These are phyloP conservation scores for Ustulina deusta DNA, from an alignment of 2,329 filamentous ascomycete species.

Conservation along the genomic window DNA sequence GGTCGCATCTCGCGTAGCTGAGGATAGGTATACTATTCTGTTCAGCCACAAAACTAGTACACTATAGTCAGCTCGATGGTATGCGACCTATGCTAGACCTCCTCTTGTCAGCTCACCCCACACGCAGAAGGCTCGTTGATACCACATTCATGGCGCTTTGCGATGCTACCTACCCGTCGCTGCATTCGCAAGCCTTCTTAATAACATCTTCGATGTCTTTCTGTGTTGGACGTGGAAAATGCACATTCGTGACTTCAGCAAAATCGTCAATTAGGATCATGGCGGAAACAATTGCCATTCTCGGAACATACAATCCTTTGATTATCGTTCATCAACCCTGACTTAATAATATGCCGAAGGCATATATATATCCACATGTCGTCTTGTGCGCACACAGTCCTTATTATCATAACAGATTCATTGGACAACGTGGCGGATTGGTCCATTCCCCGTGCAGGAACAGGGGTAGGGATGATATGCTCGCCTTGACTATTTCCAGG, in stretches of 20 bases:
- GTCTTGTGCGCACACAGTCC: conserved; percentile 25
- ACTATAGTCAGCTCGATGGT: conserved; percentile 17
- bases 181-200: neutral
- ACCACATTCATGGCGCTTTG: conserved; percentile 1
- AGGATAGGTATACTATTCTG: conserved; percentile 10
- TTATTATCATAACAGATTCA: conserved; percentile 26
- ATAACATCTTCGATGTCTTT: neutral
- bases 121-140: conserved; percentile 12
- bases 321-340: conserved; percentile 19
- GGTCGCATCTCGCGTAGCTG: conserved; percentile 30
- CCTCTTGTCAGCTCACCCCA: conserved; percentile 9
- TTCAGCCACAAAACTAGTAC: conserved; percentile 26
- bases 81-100: neutral
- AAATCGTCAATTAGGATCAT: conserved; percentile 1
- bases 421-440: conserved; percentile 30
- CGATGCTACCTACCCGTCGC: neutral
- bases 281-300: conserved; percentile 22
- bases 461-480: conserved; percentile 10
- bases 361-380: conserved; percentile 17
- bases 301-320: conserved; percentile 9
- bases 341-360: conserved; percentile 17
- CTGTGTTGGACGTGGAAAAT: neutral
- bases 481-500: conserved; percentile 32
- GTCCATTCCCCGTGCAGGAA: conserved; percentile 24
- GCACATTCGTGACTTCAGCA: neutral